Evolutionary conservation across 1,284 basidiomycete genomes (phyloP), one percentile per base, ranked within the genome.

Genomic region (Microbotryum intermedium): DNA sequence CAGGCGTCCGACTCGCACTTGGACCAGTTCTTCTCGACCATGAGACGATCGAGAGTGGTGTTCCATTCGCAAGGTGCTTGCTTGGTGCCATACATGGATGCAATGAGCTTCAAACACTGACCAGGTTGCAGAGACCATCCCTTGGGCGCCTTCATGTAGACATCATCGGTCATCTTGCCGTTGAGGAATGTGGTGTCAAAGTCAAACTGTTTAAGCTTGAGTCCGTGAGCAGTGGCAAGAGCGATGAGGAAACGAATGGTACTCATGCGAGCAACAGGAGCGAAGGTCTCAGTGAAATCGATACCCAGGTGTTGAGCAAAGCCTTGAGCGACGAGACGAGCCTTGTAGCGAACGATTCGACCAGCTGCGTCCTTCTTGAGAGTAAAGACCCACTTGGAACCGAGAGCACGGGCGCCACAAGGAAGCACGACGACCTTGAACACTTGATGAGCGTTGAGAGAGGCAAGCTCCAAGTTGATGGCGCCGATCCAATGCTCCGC

Each of bases 281-380:
- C 53, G 28, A 47, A 59, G 28, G 58, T 59, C n/a, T 59, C 58
- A n/a, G 34, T 43, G 30, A 45, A 59, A 20, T 59, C 53, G n/a
- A 59, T 55, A 21, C 58, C 58, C 30, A 42, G 58, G 23, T 53
- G 52, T 34, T 59, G 58, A 30, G 50, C 45, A 52, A 59, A 59
- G 21, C 58, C 53, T 55, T 54, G 45, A 6, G 58, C 58, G 53
- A 39, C 46, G 21, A 59, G 47, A 28, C 58, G 43, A 25, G 58
- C 26, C 26, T 55, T 55, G 47, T 16, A 49, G 9, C 26, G 43
- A 11, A n/a, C 47, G 47, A 49, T 25, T 11, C 26, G n/a, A 9
- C 47, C 47, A 25, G n/a, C 26, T 13, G 47, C 47, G 11, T 49
- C 47, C 26, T 49, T 11, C 23, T 25, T 49, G 47, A 18, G 21